Base-by-base conservation (phyloP, 2,329 filamentous ascomycete species). In the Cercospora canescens region DNA sequence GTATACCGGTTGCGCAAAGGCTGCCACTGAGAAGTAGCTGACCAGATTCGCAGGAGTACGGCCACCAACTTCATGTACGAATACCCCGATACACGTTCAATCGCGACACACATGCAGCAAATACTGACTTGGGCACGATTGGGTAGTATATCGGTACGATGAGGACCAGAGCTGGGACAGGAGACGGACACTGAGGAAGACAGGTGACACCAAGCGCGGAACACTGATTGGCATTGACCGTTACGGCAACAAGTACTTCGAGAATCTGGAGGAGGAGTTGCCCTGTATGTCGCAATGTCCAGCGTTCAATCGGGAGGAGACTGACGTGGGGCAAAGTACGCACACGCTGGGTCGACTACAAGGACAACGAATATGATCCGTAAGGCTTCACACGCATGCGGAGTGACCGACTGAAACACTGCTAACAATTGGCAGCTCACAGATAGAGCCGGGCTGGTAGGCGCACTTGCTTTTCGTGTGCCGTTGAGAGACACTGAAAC, bases 331-430 rank as follows among this genome's bases (percentile, higher is more conserved):
- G 60, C 26, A 62, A 74, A 95, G 93, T 97, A 75, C 91, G 94
- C 76, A 97, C 93, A 74, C 89, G 94, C 85, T 99, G 96, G 95
- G 92, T 99, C 70, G 94, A 98, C 81, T 99, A 96, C 86, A 94
- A 93, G 83, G 86, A 91, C 80, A 85, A 92, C 75, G 93, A 98
- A 80, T 91, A 86, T 77, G 91, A 95, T 75, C 84, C 91, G 87
- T 91, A 84, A 74, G 87, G 35, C 41, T 54, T 52, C 11, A 30
- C 32, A 16, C 32, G 9, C 21, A n/a, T n/a, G 48, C 34, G 11
- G 26, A 48, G 21, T 12, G 28, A 50, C 24, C 24, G n/a, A 12
- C 34, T 28, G 35, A 45, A n/a, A 59, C 34, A 57, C 28, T 59
- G 68, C 79, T 81, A 80, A 87, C 73, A 69, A 75, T 24, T 76